Percentiles rank a stretch among this genome's conserved stretches.
phyloP scores from a whole-genome alignment of 257 asterid species.

The Hygrophila difformis region DNA sequence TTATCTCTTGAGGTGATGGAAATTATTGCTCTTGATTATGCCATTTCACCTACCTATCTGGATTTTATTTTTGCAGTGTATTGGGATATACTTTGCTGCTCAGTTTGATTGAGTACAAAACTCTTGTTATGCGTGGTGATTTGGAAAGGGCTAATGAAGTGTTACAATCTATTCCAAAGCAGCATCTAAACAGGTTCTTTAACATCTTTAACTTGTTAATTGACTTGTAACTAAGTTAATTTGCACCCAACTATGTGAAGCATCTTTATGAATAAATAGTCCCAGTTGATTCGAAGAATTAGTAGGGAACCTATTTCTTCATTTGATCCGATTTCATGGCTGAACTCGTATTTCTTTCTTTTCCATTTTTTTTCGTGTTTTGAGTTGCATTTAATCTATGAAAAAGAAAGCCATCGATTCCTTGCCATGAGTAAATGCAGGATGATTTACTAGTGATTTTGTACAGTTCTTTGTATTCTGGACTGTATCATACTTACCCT shows the following conservation, averaged over 20 bases:
- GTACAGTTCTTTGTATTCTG: not conserved
- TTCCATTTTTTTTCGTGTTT: no score
- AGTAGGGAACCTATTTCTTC: constrained; percentile 2
- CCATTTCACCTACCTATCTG: constrained; percentile 1
- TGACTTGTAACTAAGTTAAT: not conserved
- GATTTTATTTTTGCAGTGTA: constrained; percentile 45
- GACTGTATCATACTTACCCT: no score
- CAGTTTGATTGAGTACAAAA: constrained; percentile 97
- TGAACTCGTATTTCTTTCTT: no score
- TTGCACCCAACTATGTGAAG: not conserved
- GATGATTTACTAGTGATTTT: not conserved
- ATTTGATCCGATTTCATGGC: constrained; percentile 4
- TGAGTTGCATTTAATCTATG: no score
- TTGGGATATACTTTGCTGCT: constrained; percentile 85
- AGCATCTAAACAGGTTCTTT: constrained; percentile 75
- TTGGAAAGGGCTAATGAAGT: constrained; percentile 81
- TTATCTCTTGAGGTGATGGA: constrained; percentile 9
- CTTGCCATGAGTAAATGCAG: constrained; percentile 4
- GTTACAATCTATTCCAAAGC: constrained; percentile 85
- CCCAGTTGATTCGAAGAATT: not conserved
- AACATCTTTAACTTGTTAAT: constrained; percentile 7
- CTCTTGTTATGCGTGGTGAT: constrained; percentile 98
- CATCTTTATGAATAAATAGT: not conserved
- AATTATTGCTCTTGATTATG: constrained; percentile 12
- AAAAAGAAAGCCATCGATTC: not conserved